Percentiles rank a stretch among this genome's conserved stretches.
Conservation (phyloP, 169 alveolate genomes). For the Eimeria acervulina region DNA sequence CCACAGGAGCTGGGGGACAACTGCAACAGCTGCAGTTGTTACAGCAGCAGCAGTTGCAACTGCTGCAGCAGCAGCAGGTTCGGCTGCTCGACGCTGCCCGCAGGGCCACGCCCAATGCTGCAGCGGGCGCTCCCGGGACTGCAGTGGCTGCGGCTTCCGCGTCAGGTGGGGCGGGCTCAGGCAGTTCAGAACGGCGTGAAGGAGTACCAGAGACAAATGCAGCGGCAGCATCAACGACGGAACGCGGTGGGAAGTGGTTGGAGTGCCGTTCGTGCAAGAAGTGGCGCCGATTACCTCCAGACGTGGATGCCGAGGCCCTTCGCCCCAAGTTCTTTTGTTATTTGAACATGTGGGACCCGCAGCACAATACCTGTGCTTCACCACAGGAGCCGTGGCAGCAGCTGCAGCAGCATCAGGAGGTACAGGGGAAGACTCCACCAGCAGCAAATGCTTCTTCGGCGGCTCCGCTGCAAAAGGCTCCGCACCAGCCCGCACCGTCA, state of each 20-base stretch:
- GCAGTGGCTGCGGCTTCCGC: slow-evolving; percentile 59
- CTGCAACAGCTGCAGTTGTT: slow-evolving; percentile 65
- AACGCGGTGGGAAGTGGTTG: slow-evolving; percentile 64
- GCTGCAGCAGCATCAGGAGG: slow-evolving; percentile 68
- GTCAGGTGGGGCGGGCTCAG: slow-evolving; percentile 23
- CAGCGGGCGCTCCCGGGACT: slow-evolving; percentile 1
- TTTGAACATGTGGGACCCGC: slow-evolving; percentile 75
- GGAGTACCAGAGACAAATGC: slow-evolving; percentile 63
- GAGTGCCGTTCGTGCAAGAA: slow-evolving; percentile 78
- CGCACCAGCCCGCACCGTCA: slow-evolving; percentile 30
- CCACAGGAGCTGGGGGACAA: slow-evolving; percentile 49
- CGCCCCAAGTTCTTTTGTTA: slow-evolving; percentile 76
- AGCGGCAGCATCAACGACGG: slow-evolving; percentile 44
- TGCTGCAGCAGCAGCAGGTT: slow-evolving; percentile 66
- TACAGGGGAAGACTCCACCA: slow-evolving; percentile 55
- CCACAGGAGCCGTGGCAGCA: slow-evolving; percentile 84
- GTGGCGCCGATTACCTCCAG: slow-evolving; percentile 76
- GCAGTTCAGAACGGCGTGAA: slow-evolving; percentile 51
- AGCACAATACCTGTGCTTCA: slow-evolving; percentile 52
- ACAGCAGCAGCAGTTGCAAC: slow-evolving; percentile 77
- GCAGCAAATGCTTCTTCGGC: slow-evolving; percentile 67
- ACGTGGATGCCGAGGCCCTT: slow-evolving; percentile 77
- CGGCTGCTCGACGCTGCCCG: slow-evolving; percentile 79
- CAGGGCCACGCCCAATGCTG: slow-evolving; percentile 61
- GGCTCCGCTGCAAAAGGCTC: slow-evolving; percentile 53